Base-by-base conservation (phyloP, 441 rosid genomes). In the Hura crepitans region DNA sequence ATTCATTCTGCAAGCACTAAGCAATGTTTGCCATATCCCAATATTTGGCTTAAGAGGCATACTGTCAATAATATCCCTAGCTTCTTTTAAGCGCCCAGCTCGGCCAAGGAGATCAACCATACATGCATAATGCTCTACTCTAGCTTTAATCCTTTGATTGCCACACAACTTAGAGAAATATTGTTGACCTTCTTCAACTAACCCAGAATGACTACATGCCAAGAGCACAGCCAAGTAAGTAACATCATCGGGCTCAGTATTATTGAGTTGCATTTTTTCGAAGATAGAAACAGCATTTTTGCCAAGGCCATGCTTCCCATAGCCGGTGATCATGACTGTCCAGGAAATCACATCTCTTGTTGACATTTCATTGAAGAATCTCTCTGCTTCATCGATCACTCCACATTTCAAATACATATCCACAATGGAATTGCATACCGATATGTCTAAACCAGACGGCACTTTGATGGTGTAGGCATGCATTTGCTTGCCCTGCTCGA, bases 351-450 rank as follows among this genome's bases (percentile, higher is more conserved):
- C 87, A 81, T 87, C 82, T 77, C 74, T 84, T 7, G 70, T 57
- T 0, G 85, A 77, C 89, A 92, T 89, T 79, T 85, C 74, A n/a
- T 50, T 4, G 43, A 94, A 94, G 55, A 67, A 73, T 75, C 67
- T 81, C 69, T 86, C 85, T 37, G 98, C 97, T 20, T 88, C 93
- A 15, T 88, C 86, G 2, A 85, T 74, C 43, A 82, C 53, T 54
- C 97, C 98, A 68, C 91, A 88, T 62, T 91, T 94, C 69, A 94
- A 88, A 75, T 93, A 93, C 97, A 93, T 88, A 72, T 93, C 97
- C 64, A 89, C 73, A 53, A 84, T 57, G 2, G 97, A 87, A 75
- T 91, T 94, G 70, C 71, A 63, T 30, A 89, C 97, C 15, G 97
- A 86, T 72, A 79, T 76, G 74, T 86, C 87, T 63, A 51, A 79